Evolutionary conservation across 2,329 filamentous ascomycete species (phyloP).

Genomic region (Verticillium albo-atrum): DNA sequence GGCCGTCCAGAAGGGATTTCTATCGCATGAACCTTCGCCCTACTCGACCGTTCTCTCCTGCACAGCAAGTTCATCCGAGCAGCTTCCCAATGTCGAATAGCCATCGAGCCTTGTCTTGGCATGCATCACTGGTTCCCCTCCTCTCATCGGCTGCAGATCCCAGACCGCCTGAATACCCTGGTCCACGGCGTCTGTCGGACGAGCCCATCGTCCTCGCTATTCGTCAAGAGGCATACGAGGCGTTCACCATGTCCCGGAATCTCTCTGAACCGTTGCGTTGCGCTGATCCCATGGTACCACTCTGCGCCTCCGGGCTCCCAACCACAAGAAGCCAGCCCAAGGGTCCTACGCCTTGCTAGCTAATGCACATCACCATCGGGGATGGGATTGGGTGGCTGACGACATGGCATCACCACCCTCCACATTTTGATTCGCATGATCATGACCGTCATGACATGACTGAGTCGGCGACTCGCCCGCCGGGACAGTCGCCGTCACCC

Average conservation of each 20-base stretch:
- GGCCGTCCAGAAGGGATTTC: no score
- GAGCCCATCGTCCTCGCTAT: neutral
- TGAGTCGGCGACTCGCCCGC: neutral
- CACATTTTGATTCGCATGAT: no score
- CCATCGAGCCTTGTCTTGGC: neutral
- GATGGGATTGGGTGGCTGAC: neutral
- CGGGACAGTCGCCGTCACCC: neutral
- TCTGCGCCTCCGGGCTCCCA: neutral
- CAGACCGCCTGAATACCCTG: slow-evolving; percentile 1
- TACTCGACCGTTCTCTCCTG: neutral
- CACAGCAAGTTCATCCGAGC: neutral
- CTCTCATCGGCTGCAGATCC: neutral
- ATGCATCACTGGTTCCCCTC: neutral
- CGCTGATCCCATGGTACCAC: no score
- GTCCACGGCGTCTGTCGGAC: neutral
- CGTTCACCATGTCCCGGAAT: neutral
- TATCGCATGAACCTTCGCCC: no score
- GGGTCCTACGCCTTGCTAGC: neutral
- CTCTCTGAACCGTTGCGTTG: neutral
- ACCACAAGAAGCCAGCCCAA: neutral
- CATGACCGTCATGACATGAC: neutral
- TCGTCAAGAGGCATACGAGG: neutral
- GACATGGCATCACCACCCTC: neutral
- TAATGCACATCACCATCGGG: neutral
- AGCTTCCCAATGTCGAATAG: neutral